These are phyloP conservation scores for Colletotrichum sp. DNA, from an alignment of 2,329 filamentous ascomycete species.

Conservation along the genomic window DNA sequence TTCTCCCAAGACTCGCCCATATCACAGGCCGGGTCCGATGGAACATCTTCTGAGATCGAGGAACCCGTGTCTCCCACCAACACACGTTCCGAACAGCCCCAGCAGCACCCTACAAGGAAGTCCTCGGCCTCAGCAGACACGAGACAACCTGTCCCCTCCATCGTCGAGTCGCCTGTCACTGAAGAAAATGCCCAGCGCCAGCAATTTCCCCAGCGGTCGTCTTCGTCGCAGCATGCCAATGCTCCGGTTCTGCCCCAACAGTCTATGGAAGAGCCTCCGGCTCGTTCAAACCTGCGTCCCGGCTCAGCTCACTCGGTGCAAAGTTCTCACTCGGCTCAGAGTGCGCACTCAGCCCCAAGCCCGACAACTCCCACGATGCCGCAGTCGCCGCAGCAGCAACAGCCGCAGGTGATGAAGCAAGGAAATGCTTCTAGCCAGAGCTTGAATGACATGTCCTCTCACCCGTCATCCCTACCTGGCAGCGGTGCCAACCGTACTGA, in stretches of 20 bases:
- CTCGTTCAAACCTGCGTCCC: slow-evolving; percentile 49
- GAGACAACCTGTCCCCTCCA: slow-evolving; percentile 54
- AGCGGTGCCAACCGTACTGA: slow-evolving; percentile 73
- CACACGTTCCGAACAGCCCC: slow-evolving; percentile 29
- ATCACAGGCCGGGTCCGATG: slow-evolving; percentile 52
- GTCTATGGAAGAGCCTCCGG: slow-evolving; percentile 44
- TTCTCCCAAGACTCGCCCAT: slow-evolving; percentile 55
- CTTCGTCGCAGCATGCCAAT: slow-evolving; percentile 38
- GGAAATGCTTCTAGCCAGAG: slow-evolving; percentile 35
- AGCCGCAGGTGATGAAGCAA: slow-evolving; percentile 24
- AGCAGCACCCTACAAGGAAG: slow-evolving; percentile 37
- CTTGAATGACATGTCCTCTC: slow-evolving; percentile 68
- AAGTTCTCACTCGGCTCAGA: slow-evolving; percentile 7
- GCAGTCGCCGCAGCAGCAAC: slow-evolving; percentile 10
- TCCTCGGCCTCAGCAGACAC: slow-evolving; percentile 32
- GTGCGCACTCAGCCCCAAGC: slow-evolving; percentile 4
- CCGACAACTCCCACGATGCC: slow-evolving; percentile 15
- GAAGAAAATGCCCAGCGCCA: slow-evolving; percentile 37
- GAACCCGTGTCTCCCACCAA: slow-evolving; percentile 23
- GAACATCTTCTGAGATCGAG: slow-evolving; percentile 34
- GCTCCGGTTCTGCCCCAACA: slow-evolving; percentile 24
- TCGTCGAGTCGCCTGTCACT: slow-evolving; percentile 67
- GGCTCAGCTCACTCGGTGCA: slow-evolving; percentile 23
- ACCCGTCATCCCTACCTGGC: slow-evolving; percentile 72
- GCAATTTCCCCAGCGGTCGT: slow-evolving; percentile 57